Conservation (phyloP, 2,329 filamentous ascomycete species). For the Fusarium cyanostomum region DNA sequence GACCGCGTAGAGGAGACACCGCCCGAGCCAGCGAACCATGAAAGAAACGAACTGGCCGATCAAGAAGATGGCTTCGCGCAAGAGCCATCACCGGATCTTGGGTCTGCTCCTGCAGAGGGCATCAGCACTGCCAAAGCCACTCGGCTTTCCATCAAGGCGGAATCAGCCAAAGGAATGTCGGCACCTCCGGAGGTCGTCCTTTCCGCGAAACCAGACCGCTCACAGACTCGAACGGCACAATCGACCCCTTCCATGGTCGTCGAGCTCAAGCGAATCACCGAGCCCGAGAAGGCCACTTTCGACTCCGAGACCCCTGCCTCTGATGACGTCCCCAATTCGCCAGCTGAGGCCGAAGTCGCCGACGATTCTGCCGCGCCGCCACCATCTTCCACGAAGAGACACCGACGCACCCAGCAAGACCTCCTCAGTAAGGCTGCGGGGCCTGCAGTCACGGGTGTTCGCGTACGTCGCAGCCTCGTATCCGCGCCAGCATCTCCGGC, state of each 20-base stretch:
- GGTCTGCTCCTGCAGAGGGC: conserved; percentile 3
- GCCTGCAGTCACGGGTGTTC: conserved; percentile 14
- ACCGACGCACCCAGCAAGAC: conserved; percentile 26
- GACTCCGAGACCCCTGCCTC: conserved; percentile 1
- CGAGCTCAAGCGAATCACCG: conserved; percentile 21
- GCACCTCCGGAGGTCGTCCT: conserved; percentile 13
- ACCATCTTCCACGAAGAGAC: conserved; percentile 16
- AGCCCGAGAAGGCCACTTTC: conserved; percentile 29
- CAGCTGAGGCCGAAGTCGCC: background rate
- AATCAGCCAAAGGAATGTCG: conserved; percentile 27
- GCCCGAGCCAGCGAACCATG: background rate
- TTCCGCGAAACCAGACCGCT: background rate
- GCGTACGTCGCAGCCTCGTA: conserved; percentile 23
- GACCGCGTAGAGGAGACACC: conserved; percentile 29
- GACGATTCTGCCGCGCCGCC: background rate
- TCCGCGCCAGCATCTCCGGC: conserved; percentile 24
- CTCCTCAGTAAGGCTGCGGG: conserved; percentile 10
- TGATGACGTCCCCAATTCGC: background rate
- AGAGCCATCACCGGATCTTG: background rate
- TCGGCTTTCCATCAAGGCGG: conserved; percentile 23
- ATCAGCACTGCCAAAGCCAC: background rate
- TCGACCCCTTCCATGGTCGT: conserved; percentile 30
- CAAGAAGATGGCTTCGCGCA: conserved; percentile 6
- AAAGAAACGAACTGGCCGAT: background rate
- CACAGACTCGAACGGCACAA: conserved; percentile 1